A percentile compares a stretch with the other conserved stretches of the same genome.
phyloP scores from a whole-genome alignment of 352 stramenopile species.

The Saprolegnia diclina region DNA sequence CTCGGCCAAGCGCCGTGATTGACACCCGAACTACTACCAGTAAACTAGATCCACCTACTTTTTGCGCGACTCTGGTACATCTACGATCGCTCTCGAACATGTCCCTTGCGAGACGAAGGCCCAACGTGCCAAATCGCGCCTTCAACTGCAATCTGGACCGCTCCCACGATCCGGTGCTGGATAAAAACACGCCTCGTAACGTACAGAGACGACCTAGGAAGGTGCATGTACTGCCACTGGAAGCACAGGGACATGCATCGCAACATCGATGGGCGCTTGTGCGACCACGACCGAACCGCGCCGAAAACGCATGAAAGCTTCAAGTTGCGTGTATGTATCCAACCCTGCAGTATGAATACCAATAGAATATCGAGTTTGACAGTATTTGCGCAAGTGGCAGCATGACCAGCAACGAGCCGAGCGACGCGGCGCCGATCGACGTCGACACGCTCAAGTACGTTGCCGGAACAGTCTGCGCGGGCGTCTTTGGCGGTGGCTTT shows the following conservation, averaged over 20 bases:
- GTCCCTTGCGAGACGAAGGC: too few relatives aligned
- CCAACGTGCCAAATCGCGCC: too few relatives aligned
- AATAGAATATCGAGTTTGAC: not conserved
- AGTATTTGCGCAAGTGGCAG: not conserved
- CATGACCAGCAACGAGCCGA: not conserved
- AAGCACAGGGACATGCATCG: too few relatives aligned
- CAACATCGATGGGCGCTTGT: too few relatives aligned
- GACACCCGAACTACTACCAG: not conserved
- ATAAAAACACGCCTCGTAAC: too few relatives aligned
- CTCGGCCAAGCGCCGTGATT: not conserved
- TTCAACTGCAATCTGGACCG: too few relatives aligned
- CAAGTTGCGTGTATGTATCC: not conserved
- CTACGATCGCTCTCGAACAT: too few relatives aligned
- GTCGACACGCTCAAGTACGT: not conserved
- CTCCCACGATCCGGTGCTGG: too few relatives aligned
- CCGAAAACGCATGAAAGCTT: not conserved
- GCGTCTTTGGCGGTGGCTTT: conserved; percentile 17
- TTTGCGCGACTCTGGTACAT: not conserved
- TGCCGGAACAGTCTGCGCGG: not conserved
- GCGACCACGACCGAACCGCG: too few relatives aligned
- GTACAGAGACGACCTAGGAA: too few relatives aligned
- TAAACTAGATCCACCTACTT: not conserved
- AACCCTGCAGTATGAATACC: too few relatives aligned
- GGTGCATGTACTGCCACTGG: too few relatives aligned
- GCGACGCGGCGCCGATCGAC: not conserved